Conservation (phyloP, 2,329 filamentous ascomycete species). For the Claviceps cyperi region DNA sequence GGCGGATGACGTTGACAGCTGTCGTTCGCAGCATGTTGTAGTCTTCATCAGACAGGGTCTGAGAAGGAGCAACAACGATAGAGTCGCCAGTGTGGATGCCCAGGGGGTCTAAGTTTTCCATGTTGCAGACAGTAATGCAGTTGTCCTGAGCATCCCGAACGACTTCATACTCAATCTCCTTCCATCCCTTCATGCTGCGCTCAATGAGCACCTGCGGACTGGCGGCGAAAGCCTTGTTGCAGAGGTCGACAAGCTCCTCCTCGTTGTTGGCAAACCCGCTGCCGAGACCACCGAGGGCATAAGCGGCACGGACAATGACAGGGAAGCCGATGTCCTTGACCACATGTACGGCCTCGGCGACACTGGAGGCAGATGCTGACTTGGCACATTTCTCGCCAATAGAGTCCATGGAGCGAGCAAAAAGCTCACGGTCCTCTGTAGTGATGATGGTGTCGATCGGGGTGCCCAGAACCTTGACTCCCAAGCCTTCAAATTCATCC, state of each 20-base stretch:
- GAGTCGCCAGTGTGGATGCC: conserved; percentile 98
- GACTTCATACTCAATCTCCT: conserved; percentile 98
- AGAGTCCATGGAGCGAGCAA: conserved; percentile 94
- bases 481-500: conserved; percentile 85
- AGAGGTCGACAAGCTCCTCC: conserved; percentile 68
- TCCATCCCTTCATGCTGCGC: conserved; percentile 99
- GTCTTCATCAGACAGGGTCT: conserved; percentile 92
- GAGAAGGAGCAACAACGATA: conserved; percentile 92
- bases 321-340: conserved; percentile 90
- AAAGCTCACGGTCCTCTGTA: conserved; percentile 93
- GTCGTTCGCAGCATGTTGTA: conserved; percentile 99
- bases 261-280: conserved; percentile 92
- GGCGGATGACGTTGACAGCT: conserved; percentile 91
- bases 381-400: conserved; percentile 97
- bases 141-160: conserved; percentile 92
- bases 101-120: conserved; percentile 99
- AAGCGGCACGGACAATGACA: conserved; percentile 92
- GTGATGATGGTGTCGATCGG: conserved; percentile 98
- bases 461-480: conserved; percentile 88
- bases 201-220: conserved; percentile 95
- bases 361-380: conserved; percentile 78
- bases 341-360: conserved; percentile 77
- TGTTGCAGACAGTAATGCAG: conserved; percentile 99
- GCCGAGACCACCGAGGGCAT: conserved; percentile 85
- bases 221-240: conserved; percentile 86